Percentiles rank a stretch among this genome's conserved stretches.
Evolutionary conservation across 331 rosid species (phyloP).

Genomic region (Erythrophleum ivorense): DNA sequence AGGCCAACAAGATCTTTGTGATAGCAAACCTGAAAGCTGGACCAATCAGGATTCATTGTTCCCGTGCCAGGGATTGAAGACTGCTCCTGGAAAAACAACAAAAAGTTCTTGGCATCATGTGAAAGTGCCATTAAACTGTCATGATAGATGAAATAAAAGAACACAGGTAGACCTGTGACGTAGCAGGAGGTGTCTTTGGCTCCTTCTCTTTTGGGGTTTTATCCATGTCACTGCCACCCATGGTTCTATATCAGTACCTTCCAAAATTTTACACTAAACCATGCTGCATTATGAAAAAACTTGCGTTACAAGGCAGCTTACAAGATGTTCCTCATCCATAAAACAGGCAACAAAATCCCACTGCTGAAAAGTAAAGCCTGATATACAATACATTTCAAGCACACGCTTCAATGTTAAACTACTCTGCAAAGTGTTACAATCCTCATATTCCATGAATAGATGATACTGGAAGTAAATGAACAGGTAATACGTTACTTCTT

Average conservation of each 20-base stretch:
- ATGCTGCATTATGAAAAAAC: conserved; percentile 56
- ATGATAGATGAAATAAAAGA: conserved; percentile 22
- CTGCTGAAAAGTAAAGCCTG: conserved; percentile 10
- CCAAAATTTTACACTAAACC: conserved; percentile 49
- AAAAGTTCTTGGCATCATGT: conserved; percentile 20
- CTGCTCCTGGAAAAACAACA: conserved; percentile 72
- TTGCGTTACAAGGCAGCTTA: conserved; percentile 41
- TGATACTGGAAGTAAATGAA: not conserved
- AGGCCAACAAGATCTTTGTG: conserved; percentile 37
- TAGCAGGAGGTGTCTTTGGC: conserved; percentile 68
- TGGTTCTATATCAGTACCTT: conserved; percentile 46
- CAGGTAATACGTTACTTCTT: conserved; percentile 19
- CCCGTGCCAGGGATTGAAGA: conserved; percentile 67
- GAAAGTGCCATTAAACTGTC: conserved; percentile 25
- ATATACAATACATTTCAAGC: conserved; percentile 32
- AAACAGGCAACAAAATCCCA: conserved; percentile 21
- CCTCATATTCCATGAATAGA: not conserved
- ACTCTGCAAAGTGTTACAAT: conserved; percentile 29
- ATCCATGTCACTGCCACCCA: conserved; percentile 87
- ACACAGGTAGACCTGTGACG: conserved; percentile 67
- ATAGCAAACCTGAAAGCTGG: conserved; percentile 82
- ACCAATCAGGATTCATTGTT: conserved; percentile 89
- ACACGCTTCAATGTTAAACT: conserved; percentile 28
- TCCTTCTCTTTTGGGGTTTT: conserved; percentile 85
- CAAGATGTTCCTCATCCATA: conserved; percentile 26